These are phyloP conservation scores for Magnolia sinica DNA, from an alignment of 164 flowering plant genomes.

Conservation along the genomic window DNA sequence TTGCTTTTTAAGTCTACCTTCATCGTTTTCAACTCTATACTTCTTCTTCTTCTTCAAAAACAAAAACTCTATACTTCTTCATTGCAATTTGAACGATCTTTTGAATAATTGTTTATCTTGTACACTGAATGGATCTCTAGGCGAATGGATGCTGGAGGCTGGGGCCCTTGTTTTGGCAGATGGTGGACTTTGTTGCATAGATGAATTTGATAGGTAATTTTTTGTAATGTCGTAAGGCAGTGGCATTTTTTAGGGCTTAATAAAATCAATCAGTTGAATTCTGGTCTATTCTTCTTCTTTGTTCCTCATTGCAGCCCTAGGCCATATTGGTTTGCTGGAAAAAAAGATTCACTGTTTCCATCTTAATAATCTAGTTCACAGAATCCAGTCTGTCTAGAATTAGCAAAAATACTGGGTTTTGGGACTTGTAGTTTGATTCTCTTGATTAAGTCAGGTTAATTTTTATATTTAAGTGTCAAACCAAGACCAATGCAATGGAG, in stretches of 20 bases:
- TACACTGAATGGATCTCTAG: conserved; percentile 26
- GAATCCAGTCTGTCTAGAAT: background rate
- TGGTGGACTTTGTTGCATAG: conserved; percentile 98
- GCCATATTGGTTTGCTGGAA: background rate
- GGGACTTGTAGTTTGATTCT: background rate
- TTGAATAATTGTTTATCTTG: background rate
- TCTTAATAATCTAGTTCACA: background rate
- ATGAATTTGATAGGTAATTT: conserved; percentile 87
- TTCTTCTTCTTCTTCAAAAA: too few relatives aligned
- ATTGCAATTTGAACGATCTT: background rate
- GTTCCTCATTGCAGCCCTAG: background rate
- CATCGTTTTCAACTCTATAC: background rate
- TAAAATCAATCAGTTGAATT: background rate
- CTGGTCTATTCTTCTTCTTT: background rate
- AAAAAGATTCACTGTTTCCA: background rate
- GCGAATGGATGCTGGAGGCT: conserved; percentile 99
- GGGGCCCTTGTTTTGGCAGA: conserved; percentile 98
- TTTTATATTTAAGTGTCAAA: background rate
- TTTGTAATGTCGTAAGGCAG: background rate
- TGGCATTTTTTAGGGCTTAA: background rate
- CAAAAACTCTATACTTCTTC: too few relatives aligned
- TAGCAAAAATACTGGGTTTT: background rate
- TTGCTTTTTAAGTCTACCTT: too few relatives aligned
- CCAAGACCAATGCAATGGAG: background rate
- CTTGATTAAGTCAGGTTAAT: background rate